Base-by-base conservation (phyloP, 495 filamentous ascomycete genomes). In the Talaromyces adpressus region DNA sequence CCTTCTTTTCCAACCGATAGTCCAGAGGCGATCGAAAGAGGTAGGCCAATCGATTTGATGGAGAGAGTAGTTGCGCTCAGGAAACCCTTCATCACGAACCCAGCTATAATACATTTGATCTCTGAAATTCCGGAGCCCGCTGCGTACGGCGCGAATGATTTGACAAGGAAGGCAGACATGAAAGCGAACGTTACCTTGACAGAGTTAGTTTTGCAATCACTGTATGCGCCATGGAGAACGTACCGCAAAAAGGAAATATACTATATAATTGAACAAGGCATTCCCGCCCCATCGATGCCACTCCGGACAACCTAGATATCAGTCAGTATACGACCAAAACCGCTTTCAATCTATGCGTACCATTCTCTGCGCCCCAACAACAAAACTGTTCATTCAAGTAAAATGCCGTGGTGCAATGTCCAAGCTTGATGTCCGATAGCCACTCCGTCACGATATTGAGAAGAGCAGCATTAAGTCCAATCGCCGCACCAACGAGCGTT, bases 61-160 rank as follows among this genome's bases (percentile, higher is more conserved):
- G 95, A 66, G 11, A 98, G 79, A 16, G 94, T 98, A 89, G 91
- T 91, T 65, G 88, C 89, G 32, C 94, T 91, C 47, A 98, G 82
- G 69, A 98, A 98, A 6, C 94, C 94, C 72, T 98, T 97, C 94
- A 98, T 98, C 62, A 98, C 90, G 68, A 98, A 98, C n/a, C 94
- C 94, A 6, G 93, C 93, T 69, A 98, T 96, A 67, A 98, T 98
- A 75, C 94, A 98, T 76, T 98, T 98, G 77, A 98, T 98, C 78
- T 98, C 94, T 27, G 93, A 97, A 62, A 98, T 98, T 56, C 94
- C 94, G 23, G 93, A 97, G 30, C 94, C 94, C 32, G 94, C 95
- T 12, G 94, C 95, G 73, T 98, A 98, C 14, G 94, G 95, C 11
- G 94, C 92, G 75, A 95, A 98, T 1, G 87, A 87, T 72, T 92